A percentile compares a stretch with the other conserved stretches of the same genome.
phyloP scores from a whole-genome alignment of 129 eudicot genomes.

The Cynara cardunculus region DNA sequence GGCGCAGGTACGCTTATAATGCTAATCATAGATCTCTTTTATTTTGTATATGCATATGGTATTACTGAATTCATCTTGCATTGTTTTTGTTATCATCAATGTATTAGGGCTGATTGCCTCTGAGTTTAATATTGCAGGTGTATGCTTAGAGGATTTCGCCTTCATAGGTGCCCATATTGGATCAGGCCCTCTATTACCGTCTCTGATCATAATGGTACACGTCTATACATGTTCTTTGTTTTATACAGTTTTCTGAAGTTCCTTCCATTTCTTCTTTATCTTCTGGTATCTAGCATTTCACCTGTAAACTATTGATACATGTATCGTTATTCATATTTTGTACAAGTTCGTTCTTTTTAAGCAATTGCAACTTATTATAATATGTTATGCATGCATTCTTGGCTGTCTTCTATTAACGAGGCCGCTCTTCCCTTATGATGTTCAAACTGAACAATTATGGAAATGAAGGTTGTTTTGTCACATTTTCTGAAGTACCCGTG shows the following conservation, averaged over 20 bases:
- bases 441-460: no score
- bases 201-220: slow-evolving; percentile 80
- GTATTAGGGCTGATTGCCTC: slow-evolving; percentile 1
- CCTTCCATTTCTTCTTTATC: background rate
- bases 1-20: slow-evolving; percentile 70
- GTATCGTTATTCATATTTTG: background rate
- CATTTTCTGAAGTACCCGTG: no score
- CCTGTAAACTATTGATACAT: background rate
- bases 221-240: background rate
- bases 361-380: no score
- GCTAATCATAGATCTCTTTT: background rate
- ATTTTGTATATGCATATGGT: background rate
- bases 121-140: slow-evolving; percentile 49
- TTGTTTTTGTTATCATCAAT: slow-evolving; percentile 4
- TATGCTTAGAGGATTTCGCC: slow-evolving; percentile 95
- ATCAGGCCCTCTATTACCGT: slow-evolving; percentile 84
- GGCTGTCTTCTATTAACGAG: no score
- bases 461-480: no score
- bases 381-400: no score
- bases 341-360: background rate
- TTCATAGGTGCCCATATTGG: slow-evolving; percentile 93
- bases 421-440: no score
- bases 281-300: background rate
- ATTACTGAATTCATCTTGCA: background rate
- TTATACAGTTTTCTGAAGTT: background rate